phyloP scores from a whole-genome alignment of 441 rosid species.

The Jatropha multifida region DNA sequence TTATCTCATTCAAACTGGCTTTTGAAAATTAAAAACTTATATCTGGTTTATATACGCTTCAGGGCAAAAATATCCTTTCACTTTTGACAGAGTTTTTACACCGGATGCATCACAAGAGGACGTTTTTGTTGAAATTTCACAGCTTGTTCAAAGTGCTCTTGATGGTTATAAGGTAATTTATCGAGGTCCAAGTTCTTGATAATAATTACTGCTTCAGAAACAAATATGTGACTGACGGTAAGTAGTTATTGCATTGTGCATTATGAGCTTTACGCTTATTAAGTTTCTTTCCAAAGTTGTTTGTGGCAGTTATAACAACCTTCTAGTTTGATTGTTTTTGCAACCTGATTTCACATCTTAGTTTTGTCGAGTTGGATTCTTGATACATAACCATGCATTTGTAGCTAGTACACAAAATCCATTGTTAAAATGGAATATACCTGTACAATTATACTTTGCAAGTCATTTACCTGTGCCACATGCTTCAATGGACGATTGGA shows the following conservation, averaged over 20 bases:
- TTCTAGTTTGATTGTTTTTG: neutral
- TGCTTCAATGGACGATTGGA: constrained; percentile 9
- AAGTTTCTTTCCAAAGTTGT: neutral
- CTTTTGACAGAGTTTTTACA: constrained; percentile 83
- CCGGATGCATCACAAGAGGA: constrained; percentile 87
- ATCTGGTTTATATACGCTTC: constrained; percentile 15
- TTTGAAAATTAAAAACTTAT: constrained; percentile 9
- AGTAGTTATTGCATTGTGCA: neutral
- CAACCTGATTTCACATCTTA: constrained; percentile 3
- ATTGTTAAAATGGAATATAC: constrained; percentile 1
- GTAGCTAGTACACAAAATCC: constrained; percentile 7
- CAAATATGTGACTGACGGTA: neutral
- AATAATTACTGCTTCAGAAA: neutral
- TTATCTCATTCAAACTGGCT: constrained; percentile 1
- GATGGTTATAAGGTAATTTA: constrained; percentile 89
- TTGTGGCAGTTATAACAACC: neutral
- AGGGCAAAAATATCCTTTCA: constrained; percentile 85
- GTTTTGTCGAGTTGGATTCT: neutral
- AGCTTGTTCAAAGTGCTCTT: constrained; percentile 94
- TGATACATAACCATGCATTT: neutral
- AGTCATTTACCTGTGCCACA: neutral
- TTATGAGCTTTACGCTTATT: neutral
- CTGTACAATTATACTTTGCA: neutral
- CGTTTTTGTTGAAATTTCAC: constrained; percentile 89
- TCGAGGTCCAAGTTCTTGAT: neutral